Base-by-base conservation (phyloP, 257 asterid species). In the Rauvolfia tetraphylla region DNA sequence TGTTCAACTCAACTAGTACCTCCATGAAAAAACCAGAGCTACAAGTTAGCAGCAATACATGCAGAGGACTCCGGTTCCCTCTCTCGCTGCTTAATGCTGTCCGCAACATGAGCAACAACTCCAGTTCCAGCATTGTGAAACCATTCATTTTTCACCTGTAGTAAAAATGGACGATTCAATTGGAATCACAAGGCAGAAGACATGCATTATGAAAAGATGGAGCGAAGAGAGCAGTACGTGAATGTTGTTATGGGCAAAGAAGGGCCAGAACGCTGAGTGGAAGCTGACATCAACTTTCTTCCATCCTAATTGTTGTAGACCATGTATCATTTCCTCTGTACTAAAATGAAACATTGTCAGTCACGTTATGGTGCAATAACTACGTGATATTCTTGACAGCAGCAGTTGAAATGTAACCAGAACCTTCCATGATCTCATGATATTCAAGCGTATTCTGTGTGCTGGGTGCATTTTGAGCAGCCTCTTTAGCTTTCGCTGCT, bases 391-490 rank as follows among this genome's bases (percentile, higher is more conserved):
- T 5, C 4, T 61, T 70, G 36, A 38, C 58, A 34, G 44, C n/a
- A 34, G 23, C 49, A 56, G 53, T 56, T 23, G 54, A 49, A 18
- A 29, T 58, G 44, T 42, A 61, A 67, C 4, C 17, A 59, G 39
- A 67, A 91, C 99, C 99, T 90, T 95, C 98, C 86, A 95, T 81
- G 56, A 90, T 86, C 72, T 95, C 96, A 73, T 93, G 98, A 83
- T 92, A 92, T 78, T 86, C 93, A 69, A 75, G 73, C 18, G 94
- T 89, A 74, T 79, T 89, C 80, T 83, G 80, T 18, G 77, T 36
- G 81, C 25, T 95, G 44, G 96, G 89, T 72, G 85, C 85, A 31
- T 83, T 91, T 81, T 92, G 98, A 71, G 96, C 98, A 39, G 93
- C 95, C 84, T 90, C 96, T 79, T 92, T 92, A 56, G 96, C 97